Evolutionary conservation across 371 early-diverging fungal species (phyloP).

Genomic region (Syncephalastrum sp.): DNA sequence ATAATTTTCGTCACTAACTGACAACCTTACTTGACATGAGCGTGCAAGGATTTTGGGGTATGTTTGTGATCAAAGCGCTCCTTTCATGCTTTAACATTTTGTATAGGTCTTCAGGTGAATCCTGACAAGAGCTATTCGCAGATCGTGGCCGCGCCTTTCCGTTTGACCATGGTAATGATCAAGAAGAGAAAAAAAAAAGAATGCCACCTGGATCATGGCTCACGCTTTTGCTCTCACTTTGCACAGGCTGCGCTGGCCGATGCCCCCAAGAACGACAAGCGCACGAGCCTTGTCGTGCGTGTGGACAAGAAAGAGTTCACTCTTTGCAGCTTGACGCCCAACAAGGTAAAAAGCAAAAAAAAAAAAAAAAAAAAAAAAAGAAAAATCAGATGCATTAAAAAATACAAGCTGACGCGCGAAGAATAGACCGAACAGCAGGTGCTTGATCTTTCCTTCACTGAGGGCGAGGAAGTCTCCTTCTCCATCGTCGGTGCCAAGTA

Average conservation of each 20-base stretch:
- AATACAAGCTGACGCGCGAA: background rate
- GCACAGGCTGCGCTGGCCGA: conserved; percentile 76
- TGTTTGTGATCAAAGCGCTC: background rate
- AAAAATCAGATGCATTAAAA: background rate
- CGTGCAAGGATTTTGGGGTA: conserved; percentile 54
- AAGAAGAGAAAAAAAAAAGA: background rate
- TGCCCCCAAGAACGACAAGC: conserved; percentile 47
- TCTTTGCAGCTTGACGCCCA: conserved; percentile 75
- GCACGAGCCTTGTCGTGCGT: conserved; percentile 65
- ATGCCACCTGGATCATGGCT: background rate
- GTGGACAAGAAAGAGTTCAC: conserved; percentile 73
- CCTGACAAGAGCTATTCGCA: conserved; percentile 74
- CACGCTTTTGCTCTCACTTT: background rate
- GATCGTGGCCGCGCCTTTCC: conserved; percentile 74
- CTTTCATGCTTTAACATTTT: background rate
- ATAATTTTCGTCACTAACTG: background rate
- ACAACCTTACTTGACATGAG: conserved; percentile 18
- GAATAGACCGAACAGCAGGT: conserved; percentile 48
- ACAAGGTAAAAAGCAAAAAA: conserved; percentile 4
- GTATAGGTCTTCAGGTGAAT: conserved; percentile 50
- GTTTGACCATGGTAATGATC: conserved; percentile 65
- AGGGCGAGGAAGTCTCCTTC: conserved; percentile 79
- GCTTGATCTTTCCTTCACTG: conserved; percentile 71
- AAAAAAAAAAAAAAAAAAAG: background rate
- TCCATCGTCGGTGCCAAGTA: conserved; percentile 57